These are phyloP conservation scores for Neoscytalidium dimidiatum DNA, from an alignment of 2,329 filamentous ascomycete species.

Conservation along the genomic window DNA sequence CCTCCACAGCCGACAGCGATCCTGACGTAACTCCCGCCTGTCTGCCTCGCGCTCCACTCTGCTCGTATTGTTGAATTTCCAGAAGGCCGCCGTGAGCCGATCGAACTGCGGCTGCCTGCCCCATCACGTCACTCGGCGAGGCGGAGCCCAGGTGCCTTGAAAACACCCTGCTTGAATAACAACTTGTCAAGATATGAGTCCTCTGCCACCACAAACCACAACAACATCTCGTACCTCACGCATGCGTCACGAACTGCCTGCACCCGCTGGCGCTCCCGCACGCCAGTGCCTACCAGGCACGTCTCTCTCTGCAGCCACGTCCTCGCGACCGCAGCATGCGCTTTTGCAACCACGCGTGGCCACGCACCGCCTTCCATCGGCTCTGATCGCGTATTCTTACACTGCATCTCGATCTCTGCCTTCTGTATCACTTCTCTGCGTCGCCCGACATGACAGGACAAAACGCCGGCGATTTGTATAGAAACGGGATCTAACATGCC, in stretches of 20 bases:
- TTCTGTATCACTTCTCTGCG: neutral
- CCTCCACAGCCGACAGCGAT: neutral
- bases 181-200: neutral
- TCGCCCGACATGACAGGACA: neutral
- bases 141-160: constrained; percentile 8
- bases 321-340: neutral
- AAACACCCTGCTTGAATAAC: constrained; percentile 10
- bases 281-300: neutral
- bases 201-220: neutral
- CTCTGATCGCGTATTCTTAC: no score
- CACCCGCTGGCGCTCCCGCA: no score
- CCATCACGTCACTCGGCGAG: constrained; percentile 1
- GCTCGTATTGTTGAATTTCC: neutral
- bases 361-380: neutral
- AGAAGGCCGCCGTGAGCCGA: neutral
- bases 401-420: neutral
- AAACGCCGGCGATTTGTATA: neutral
- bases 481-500: neutral
- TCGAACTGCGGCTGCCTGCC: neutral
- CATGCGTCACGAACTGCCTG: neutral
- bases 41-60: neutral
- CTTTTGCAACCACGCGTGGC: neutral
- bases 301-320: neutral
- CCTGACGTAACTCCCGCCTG: constrained; percentile 1
- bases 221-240: neutral